Evolutionary conservation across 2,329 filamentous ascomycete genomes (phyloP).

Genomic region (Phaeoacremonium minimum): DNA sequence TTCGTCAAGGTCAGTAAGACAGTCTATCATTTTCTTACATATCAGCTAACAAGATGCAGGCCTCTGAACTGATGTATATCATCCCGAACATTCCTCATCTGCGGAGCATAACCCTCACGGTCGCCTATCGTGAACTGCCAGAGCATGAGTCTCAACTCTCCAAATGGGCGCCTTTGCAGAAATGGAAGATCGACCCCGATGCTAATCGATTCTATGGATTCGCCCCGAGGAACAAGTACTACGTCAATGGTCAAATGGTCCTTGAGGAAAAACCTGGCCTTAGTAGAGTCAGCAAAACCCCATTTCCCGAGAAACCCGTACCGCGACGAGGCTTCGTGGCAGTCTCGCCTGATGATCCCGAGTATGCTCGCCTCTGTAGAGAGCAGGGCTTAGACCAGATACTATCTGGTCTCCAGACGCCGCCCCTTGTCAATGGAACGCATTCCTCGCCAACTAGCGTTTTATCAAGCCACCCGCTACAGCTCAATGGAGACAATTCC

Average conservation of each 20-base stretch:
- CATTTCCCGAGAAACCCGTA: constrained; percentile 50
- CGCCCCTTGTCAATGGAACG: constrained; percentile 40
- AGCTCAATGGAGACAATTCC: too few relatives aligned
- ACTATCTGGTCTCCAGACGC: constrained; percentile 38
- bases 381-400: constrained; percentile 56
- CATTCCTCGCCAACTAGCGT: constrained; percentile 37
- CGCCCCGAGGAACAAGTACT: constrained; percentile 54
- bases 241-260: constrained; percentile 49
- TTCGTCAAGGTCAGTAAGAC: constrained; percentile 62
- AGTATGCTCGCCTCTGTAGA: constrained; percentile 49
- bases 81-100: constrained; percentile 56
- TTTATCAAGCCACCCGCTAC: constrained; percentile 13
- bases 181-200: constrained; percentile 58
- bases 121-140: constrained; percentile 56
- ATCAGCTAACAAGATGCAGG: too few relatives aligned
- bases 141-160: constrained; percentile 41
- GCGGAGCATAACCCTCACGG: constrained; percentile 46
- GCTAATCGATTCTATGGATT: constrained; percentile 46
- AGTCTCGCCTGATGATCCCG: constrained; percentile 51
- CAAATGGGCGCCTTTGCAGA: constrained; percentile 37
- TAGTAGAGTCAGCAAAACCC: constrained; percentile 44
- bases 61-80: constrained; percentile 58
- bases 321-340: constrained; percentile 50
- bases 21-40: too few relatives aligned
- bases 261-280: constrained; percentile 44